Evolutionary conservation across 2,329 filamentous ascomycete genomes (phyloP).

Genomic region (Colletotrichum truncatum): DNA sequence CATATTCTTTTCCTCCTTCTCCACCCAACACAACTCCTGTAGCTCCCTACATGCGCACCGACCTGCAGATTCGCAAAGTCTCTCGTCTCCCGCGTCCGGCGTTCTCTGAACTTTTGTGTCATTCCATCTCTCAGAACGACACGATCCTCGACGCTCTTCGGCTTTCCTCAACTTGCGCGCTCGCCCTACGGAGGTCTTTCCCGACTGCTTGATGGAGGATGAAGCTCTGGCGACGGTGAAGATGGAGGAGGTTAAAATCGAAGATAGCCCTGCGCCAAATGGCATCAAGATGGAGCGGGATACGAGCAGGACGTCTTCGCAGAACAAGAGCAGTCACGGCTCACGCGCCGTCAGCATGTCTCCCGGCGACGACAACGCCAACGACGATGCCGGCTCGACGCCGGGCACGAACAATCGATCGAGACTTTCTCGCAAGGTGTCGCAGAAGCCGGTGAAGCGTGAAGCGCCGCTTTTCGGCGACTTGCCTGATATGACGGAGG

Average conservation of each 20-base stretch:
- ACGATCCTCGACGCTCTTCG: conserved; percentile 9
- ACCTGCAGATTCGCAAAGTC: conserved; percentile 3
- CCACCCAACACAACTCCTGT: conserved; percentile 22
- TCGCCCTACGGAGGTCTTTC: conserved; percentile 15
- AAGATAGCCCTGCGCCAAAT: conserved; percentile 46
- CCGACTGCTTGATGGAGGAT: conserved; percentile 47
- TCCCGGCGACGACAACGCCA: conserved; percentile 55
- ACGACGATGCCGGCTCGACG: conserved; percentile 57
- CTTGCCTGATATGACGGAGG: conserved; percentile 79
- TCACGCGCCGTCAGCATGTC: conserved; percentile 54
- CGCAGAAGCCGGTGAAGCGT: conserved; percentile 56
- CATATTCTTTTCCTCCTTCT: conserved; percentile 17
- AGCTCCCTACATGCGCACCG: conserved; percentile 22
- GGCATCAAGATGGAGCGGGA: conserved; percentile 51
- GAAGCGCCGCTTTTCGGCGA: conserved; percentile 76
- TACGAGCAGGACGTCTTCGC: conserved; percentile 42
- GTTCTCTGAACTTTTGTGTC: conserved; percentile 3
- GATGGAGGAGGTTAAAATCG: conserved; percentile 56
- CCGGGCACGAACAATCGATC: conserved; percentile 65
- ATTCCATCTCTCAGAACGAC: conserved; percentile 8
- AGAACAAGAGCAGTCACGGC: conserved; percentile 48
- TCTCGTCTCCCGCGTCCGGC: background rate
- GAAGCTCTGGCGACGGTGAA: conserved; percentile 48
- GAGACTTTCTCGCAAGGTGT: conserved; percentile 52
- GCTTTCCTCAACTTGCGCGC: conserved; percentile 15